Conservation (phyloP, 495 filamentous ascomycete species). For the Aspergillus indologenus region DNA sequence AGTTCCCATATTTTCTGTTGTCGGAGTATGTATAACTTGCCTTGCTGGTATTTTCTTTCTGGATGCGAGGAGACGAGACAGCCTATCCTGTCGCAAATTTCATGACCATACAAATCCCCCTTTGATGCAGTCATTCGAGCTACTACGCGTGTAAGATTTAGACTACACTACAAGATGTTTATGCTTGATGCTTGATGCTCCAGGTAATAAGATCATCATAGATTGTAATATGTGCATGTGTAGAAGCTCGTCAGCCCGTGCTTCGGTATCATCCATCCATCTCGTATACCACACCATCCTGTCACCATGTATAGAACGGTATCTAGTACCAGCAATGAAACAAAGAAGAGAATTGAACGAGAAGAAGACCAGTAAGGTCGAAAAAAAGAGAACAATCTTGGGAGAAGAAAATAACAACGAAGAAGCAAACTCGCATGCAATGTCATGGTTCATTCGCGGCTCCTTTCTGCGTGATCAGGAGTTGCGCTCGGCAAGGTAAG, state of each 20-base stretch:
- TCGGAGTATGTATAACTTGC: background rate
- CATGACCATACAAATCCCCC: background rate
- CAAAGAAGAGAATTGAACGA: background rate
- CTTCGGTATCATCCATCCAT: conserved; percentile 3
- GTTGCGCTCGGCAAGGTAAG: conserved; percentile 2
- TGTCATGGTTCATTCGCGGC: background rate
- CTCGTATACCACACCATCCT: conserved; percentile 7
- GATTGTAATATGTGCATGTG: background rate
- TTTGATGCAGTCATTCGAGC: background rate
- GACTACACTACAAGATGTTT: background rate
- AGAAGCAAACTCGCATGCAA: background rate
- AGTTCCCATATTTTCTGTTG: no score
- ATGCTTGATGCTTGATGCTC: background rate
- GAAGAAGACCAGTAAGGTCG: background rate
- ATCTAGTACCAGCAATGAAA: conserved; percentile 1
- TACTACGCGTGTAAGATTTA: background rate
- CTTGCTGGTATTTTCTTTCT: background rate
- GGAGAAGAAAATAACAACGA: background rate
- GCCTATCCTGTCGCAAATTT: background rate
- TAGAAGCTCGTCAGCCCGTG: background rate
- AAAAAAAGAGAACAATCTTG: background rate
- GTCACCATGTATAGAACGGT: conserved; percentile 13
- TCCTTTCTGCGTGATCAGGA: background rate
- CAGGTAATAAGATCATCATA: background rate
- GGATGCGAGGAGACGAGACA: background rate